Conservation (phyloP, 1,284 basidiomycete genomes). For the Ceratobasidium theobromae region DNA sequence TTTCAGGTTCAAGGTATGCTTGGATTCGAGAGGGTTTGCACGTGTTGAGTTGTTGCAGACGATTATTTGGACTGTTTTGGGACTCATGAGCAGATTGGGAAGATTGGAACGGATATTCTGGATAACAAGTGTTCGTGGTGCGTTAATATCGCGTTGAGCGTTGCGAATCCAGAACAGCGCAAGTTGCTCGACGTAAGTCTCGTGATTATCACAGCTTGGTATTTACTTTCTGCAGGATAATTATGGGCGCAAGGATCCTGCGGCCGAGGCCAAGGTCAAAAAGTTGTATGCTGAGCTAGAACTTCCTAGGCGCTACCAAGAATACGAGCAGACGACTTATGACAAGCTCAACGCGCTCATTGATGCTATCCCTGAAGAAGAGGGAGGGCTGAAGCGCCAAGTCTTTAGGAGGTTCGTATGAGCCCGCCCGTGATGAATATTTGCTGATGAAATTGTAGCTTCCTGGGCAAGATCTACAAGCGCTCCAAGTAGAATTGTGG, state of each 20-base stretch:
- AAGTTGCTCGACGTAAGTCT: conserved; percentile 52
- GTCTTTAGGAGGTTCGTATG: conserved; percentile 60
- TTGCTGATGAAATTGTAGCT: conserved; percentile 44
- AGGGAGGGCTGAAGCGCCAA: conserved; percentile 68
- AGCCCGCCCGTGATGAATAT: not conserved
- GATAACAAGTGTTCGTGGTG: conserved; percentile 99
- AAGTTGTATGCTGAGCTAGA: conserved; percentile 73
- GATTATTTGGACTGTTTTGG: conserved; percentile 96
- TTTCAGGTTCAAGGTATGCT: conserved; percentile 80
- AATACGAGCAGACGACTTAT: conserved; percentile 80
- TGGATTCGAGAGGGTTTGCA: not conserved
- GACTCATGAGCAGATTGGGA: conserved; percentile 90
- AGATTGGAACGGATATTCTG: conserved; percentile 96
- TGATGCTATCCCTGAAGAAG: conserved; percentile 64
- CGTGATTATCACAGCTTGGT: not conserved
- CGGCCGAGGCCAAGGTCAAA: conserved; percentile 72
- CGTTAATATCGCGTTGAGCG: conserved; percentile 82
- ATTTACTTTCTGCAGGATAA: conserved; percentile 56
- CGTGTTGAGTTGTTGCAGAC: conserved; percentile 49
- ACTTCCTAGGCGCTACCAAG: conserved; percentile 66
- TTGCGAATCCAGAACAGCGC: conserved; percentile 57
- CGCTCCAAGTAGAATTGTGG: conserved; percentile 71
- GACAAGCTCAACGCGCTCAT: conserved; percentile 67
- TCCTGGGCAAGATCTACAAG: conserved; percentile 90
- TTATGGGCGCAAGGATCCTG: conserved; percentile 82